These are phyloP conservation scores for Chenopodium suecicum DNA, from an alignment of 148 eudicot genomes.

Conservation along the genomic window DNA sequence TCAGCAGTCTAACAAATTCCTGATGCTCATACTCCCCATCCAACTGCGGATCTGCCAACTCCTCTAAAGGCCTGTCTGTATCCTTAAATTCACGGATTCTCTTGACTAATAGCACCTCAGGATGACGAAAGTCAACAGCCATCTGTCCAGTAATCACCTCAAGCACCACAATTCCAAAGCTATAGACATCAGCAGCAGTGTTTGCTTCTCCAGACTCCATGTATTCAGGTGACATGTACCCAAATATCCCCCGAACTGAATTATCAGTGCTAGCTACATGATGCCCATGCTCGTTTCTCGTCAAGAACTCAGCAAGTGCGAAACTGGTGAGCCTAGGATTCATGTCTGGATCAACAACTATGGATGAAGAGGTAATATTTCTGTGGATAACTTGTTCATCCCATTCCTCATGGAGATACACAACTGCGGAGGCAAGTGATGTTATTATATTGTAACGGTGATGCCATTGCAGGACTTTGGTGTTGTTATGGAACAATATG, in stretches of 20 bases:
- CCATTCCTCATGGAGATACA: conserved; percentile 96
- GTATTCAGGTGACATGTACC: conserved; percentile 92
- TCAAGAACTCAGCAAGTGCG: conserved; percentile 84
- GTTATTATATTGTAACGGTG: conserved; percentile 68
- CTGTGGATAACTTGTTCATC: conserved; percentile 97
- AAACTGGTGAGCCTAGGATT: conserved; percentile 85
- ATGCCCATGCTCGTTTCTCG: conserved; percentile 70
- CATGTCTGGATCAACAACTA: conserved; percentile 67
- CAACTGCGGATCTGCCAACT: conserved; percentile 61
- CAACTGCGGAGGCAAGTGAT: conserved; percentile 79
- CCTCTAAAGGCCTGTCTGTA: conserved; percentile 44
- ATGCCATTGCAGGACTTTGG: conserved; percentile 48
- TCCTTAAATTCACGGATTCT: conserved; percentile 55
- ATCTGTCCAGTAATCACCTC: conserved; percentile 77
- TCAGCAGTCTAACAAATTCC: conserved; percentile 62
- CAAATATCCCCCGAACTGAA: conserved; percentile 79
- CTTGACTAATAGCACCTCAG: conserved; percentile 61
- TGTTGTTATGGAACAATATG: conserved; percentile 45
- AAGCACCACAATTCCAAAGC: conserved; percentile 87
- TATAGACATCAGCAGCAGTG: conserved; percentile 76
- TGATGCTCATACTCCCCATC: conserved; percentile 45
- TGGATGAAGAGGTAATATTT: conserved; percentile 74
- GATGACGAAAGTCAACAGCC: conserved; percentile 81
- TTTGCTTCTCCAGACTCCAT: conserved; percentile 86
- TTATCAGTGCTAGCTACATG: conserved; percentile 46